These are phyloP conservation scores for Amanita muscaria DNA, from an alignment of 768 basidiomycete genomes.

Conservation along the genomic window DNA sequence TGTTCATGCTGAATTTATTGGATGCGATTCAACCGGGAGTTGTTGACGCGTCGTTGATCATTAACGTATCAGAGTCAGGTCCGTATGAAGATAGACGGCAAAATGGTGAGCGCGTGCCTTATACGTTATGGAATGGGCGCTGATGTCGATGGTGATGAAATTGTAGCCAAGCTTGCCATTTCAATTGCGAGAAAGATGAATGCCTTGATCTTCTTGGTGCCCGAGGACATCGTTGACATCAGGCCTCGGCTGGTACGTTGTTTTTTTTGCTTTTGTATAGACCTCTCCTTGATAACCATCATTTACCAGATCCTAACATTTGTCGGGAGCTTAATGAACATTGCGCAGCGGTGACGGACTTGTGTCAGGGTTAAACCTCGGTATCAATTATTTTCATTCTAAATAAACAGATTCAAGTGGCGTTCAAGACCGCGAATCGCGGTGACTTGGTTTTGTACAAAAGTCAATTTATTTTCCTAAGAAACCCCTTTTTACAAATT, in stretches of 20 bases:
- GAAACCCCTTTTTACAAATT: too few species aligned
- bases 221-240: conserved; percentile 94
- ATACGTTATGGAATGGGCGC: not conserved
- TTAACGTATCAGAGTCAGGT: conserved; percentile 48
- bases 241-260: conserved; percentile 75
- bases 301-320: conserved; percentile 81
- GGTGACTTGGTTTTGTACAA: too few species aligned
- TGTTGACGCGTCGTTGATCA: conserved; percentile 81
- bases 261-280: not conserved
- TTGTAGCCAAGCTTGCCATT: conserved; percentile 84
- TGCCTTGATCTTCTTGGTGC: conserved; percentile 91
- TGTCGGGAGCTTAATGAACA: conserved; percentile 86
- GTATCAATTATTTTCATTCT: too few species aligned
- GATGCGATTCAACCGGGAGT: conserved; percentile 91
- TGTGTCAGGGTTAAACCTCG: not conserved
- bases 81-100: conserved; percentile 83
- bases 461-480: too few species aligned
- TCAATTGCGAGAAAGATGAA: conserved; percentile 99
- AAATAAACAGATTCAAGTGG: too few species aligned
- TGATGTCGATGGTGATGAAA: not conserved
- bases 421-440: too few species aligned
- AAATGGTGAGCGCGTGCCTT: conserved; percentile 57
- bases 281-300: not conserved
- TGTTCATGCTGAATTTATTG: conserved; percentile 90
- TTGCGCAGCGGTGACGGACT: conserved; percentile 30